Evolutionary conservation across 2,329 filamentous ascomycete species (phyloP), one percentile per base, ranked within the genome.

Genomic region (Juglanconis sp.): DNA sequence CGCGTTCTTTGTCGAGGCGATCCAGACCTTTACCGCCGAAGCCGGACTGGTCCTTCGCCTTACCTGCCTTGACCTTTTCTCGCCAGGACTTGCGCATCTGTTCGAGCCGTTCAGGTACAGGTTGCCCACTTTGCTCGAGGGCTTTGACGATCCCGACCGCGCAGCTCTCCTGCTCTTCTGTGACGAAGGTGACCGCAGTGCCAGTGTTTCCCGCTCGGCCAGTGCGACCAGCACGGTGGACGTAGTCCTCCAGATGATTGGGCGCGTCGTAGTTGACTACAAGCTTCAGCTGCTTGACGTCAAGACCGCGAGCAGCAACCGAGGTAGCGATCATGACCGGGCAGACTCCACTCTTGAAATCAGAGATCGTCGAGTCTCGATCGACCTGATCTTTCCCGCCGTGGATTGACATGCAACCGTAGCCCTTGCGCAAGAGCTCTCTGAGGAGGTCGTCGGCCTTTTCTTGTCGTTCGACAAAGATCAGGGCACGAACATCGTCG

Each of bases 1-100:
- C 92, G 70, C 94, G 90, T 68, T 96, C 91, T 69, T 93, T 89
- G 73, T 98, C 94, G 47, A 98, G 87, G 51, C 88, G 87, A 72
- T 98, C 95, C 38, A 99, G 82, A 61, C 95, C 95, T 72, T 96
- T 96, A 59, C 95, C 95, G 68, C 94, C 94, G 68, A 99, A 99
- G 2, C 95, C 95, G 60, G 89, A 91, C 30, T 87, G 88, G 64
- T 92, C 89, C 74, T 96, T 96, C 68, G 92, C 92, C 72, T 96
- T 95, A 53, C 94, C 95, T 7, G 88, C 84, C 75, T 96, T 96
- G 69, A 97, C 91, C 75, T 97, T 97, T 67, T 96, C 90, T 60
- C 88, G 84, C 76, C 96, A 96, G 1, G 85, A 80, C 69, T 87
- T 87, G 63, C 84, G 81, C 85, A 88, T 87, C 67, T 86, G 83